Base-by-base conservation (phyloP, 129 eudicot genomes). In the Escallonia rubra region DNA sequence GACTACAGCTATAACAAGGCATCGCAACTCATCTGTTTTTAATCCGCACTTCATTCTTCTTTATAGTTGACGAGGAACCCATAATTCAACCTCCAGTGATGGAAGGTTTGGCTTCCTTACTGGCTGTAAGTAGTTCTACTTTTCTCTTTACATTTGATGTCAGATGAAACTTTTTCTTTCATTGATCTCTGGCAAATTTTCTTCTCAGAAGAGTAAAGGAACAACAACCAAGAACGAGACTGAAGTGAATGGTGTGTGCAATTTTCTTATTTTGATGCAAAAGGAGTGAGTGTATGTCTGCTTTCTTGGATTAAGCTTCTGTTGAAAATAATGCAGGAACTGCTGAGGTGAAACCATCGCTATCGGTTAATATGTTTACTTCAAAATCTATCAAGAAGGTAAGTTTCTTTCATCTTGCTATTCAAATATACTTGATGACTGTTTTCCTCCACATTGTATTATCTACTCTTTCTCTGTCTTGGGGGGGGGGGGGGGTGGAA, bases 51-150 rank as follows among this genome's bases (percentile, higher is more conserved):
- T 15, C 7, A 23, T 66, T 55, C 57, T 64, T 46, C 61, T 13
- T 55, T 59, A 52, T 66, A 86, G 94, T 47, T 59, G 72, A 75
- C 69, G 63, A 70, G 48, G 95, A 86, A 46, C 71, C 69, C 62
- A 38, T 80, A 54, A n/a, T n/a, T n/a, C 64, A 70, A 64, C 95
- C 87, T 59, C 99, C 96, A 8, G 42, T 56, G 15, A 89, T 93
- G 96, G 93, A 86, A 74, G 96, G 92, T 16, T 77, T 93, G 79
- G 87, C 79, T 77, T 82, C 75, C 47, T 74, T 86, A 45, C 46
- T 86, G 11, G 67, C 57, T 57, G 99, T 89, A 85, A 82, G 88
- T 74, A 69, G 43, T 34, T 16, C 50, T 48, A 10, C 41, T 46
- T 49, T 3, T 7, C 8, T 46, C 39, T 15, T 53, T 68, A 52